Percentiles rank a stretch among this genome's conserved stretches.
Conservation (phyloP, 352 stramenopile species). For the Plasmopara viticola region DNA sequence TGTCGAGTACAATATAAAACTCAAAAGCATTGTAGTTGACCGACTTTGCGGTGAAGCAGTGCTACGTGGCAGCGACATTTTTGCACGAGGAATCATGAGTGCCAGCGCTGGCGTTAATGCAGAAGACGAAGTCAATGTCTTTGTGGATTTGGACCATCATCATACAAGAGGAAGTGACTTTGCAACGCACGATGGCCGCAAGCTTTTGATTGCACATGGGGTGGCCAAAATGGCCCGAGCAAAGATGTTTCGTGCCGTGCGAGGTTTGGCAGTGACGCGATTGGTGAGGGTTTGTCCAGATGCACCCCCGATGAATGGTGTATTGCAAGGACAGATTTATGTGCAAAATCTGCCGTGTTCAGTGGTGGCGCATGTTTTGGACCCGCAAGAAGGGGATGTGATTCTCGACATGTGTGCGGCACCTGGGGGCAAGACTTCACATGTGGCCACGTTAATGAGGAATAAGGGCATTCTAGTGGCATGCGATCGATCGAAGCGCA, state of each 20-base stretch:
- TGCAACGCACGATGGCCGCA: constrained; percentile 67
- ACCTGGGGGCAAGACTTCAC: constrained; percentile 90
- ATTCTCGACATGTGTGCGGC: constrained; percentile 94
- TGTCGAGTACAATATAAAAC: constrained; percentile 25
- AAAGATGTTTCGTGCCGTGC: constrained; percentile 67
- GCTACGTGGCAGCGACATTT: constrained; percentile 90
- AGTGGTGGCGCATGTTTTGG: constrained; percentile 85
- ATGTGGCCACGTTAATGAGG: constrained; percentile 89
- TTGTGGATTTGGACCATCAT: constrained; percentile 79
- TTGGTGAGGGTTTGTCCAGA: constrained; percentile 71
- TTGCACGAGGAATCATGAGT: constrained; percentile 88
- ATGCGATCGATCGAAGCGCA: constrained; percentile 89
- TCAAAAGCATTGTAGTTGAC: constrained; percentile 82
- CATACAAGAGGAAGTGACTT: constrained; percentile 65
- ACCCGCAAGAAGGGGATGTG: constrained; percentile 75
- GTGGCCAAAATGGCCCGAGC: constrained; percentile 66
- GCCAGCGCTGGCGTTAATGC: constrained; percentile 78
- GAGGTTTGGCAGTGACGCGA: constrained; percentile 56
- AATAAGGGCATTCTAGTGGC: constrained; percentile 82
- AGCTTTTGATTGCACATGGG: constrained; percentile 71
- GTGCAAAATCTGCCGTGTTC: constrained; percentile 92
- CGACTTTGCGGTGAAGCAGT: constrained; percentile 91
- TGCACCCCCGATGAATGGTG: constrained; percentile 84
- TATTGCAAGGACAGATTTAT: constrained; percentile 82
- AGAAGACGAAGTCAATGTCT: constrained; percentile 78